A percentile compares a stretch with the other conserved stretches of the same genome.
Conservation (phyloP, 192 early-diverging fungal genomes). For the Neocallimastix lanati region DNA sequence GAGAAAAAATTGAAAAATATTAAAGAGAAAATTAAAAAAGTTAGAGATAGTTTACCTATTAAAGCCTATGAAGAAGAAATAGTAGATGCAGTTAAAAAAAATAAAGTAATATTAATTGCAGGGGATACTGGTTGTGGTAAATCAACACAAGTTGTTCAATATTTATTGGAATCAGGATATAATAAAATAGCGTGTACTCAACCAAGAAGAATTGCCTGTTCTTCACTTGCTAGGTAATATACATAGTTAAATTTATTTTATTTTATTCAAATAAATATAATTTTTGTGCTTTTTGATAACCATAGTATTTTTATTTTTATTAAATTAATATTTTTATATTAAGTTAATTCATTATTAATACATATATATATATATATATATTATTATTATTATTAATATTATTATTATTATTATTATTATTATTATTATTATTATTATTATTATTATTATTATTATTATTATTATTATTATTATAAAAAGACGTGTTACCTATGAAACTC, state of each 20-base stretch:
- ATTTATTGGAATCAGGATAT: constrained; percentile 55
- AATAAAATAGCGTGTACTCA: constrained; percentile 71
- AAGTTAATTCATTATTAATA: too few species aligned
- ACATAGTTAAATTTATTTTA: constrained; percentile 49
- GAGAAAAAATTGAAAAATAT: background rate
- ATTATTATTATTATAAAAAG: constrained; percentile 15
- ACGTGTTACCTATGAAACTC: constrained; percentile 24
- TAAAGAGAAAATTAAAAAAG: background rate
- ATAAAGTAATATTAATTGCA: constrained; percentile 46
- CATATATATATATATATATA: constrained; percentile 24
- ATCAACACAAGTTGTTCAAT: constrained; percentile 70
- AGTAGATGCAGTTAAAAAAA: constrained; percentile 26
- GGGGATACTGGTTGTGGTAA: constrained; percentile 59
- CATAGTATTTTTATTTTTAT: too few species aligned
- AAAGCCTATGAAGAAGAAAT: constrained; percentile 37
- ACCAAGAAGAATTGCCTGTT: constrained; percentile 55
- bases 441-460: too few species aligned
- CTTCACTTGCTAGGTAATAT: constrained; percentile 40
- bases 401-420: too few species aligned
- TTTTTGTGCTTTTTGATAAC: too few species aligned
- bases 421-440: too few species aligned
- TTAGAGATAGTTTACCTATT: constrained; percentile 24
- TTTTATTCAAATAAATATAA: too few species aligned
- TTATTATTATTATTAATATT: constrained; percentile 26
- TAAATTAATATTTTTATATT: too few species aligned